phyloP scores from a whole-genome alignment of 352 stramenopile genomes.

The Phytopythium vexans region DNA sequence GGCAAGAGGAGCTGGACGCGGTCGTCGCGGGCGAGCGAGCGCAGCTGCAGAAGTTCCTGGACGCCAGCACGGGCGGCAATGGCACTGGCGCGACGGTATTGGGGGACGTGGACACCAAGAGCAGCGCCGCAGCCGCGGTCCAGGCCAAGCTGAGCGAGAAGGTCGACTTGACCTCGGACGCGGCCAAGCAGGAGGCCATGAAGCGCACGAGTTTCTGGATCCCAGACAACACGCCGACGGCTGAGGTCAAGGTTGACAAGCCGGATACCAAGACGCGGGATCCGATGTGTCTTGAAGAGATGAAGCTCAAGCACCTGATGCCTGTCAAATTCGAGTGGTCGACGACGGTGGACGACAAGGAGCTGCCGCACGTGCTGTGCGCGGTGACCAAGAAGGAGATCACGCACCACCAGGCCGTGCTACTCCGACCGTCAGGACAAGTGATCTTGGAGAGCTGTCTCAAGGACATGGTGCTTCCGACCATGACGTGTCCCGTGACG shows the following conservation, averaged over 20 bases:
- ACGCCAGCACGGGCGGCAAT: conserved; percentile 20
- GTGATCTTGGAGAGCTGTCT: conserved; percentile 80
- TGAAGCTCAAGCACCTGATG: conserved; percentile 89
- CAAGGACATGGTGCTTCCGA: conserved; percentile 80
- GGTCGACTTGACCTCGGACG: conserved; percentile 67
- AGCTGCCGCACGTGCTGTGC: conserved; percentile 51
- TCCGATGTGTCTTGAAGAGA: conserved; percentile 77
- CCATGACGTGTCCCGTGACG: conserved; percentile 82
- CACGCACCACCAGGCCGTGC: conserved; percentile 70
- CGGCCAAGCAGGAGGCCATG: conserved; percentile 73
- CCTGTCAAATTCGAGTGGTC: conserved; percentile 82
- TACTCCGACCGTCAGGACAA: conserved; percentile 74
- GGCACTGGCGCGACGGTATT: background rate
- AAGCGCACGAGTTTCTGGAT: conserved; percentile 87
- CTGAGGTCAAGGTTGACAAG: conserved; percentile 42
- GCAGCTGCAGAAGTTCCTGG: conserved; percentile 51
- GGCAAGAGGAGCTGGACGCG: conserved; percentile 44
- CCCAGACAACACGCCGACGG: conserved; percentile 69
- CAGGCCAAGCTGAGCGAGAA: conserved; percentile 63
- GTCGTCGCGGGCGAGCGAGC: conserved; percentile 45
- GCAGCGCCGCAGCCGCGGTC: conserved; percentile 18
- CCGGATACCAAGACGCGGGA: conserved; percentile 76
- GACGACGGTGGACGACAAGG: conserved; percentile 15
- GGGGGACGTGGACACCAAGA: conserved; percentile 7
- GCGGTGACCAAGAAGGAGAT: conserved; percentile 83